A percentile compares a stretch with the other conserved stretches of the same genome.
phyloP scores from a whole-genome alignment of 2,329 filamentous ascomycete genomes.

The Diplodia scrobiculata region DNA sequence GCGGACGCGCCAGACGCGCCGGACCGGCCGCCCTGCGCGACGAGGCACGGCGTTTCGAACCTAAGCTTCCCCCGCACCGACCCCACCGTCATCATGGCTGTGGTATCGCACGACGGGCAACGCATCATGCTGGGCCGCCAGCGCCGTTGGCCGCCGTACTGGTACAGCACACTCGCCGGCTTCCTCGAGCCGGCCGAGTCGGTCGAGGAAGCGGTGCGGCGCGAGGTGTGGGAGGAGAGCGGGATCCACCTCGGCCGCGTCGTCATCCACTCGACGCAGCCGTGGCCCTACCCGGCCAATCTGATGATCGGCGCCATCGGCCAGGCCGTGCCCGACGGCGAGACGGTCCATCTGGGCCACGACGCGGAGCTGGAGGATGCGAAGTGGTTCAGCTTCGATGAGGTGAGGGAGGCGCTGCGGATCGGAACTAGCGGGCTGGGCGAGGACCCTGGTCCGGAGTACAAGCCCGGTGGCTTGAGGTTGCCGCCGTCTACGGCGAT shows the following conservation, averaged over 20 bases:
- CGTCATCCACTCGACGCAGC: constrained; percentile 56
- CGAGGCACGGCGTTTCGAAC: constrained; percentile 84
- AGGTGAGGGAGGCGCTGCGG: constrained; percentile 73
- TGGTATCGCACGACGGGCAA: constrained; percentile 77
- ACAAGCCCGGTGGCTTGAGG: constrained; percentile 74
- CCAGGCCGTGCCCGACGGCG: constrained; percentile 74
- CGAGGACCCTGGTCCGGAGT: constrained; percentile 64
- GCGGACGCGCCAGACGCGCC: constrained; percentile 44
- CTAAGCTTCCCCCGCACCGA: constrained; percentile 89
- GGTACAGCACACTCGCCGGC: constrained; percentile 79
- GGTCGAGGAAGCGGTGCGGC: constrained; percentile 55
- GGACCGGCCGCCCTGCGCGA: constrained; percentile 71
- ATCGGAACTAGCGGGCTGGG: constrained; percentile 69
- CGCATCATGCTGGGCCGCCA: constrained; percentile 81
- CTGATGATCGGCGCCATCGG: constrained; percentile 70
- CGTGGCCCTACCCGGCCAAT: constrained; percentile 58
- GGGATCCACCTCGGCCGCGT: constrained; percentile 54
- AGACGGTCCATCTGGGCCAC: constrained; percentile 78
- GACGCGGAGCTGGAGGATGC: constrained; percentile 91
- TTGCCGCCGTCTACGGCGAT: constrained; percentile 87
- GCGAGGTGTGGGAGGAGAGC: constrained; percentile 56
- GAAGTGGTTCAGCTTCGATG: constrained; percentile 81
- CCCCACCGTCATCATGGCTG: constrained; percentile 91
- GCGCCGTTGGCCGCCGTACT: constrained; percentile 78
- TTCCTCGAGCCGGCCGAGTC: constrained; percentile 56